phyloP scores from a whole-genome alignment of 2,329 filamentous ascomycete genomes.

The Aspergillus latus region DNA sequence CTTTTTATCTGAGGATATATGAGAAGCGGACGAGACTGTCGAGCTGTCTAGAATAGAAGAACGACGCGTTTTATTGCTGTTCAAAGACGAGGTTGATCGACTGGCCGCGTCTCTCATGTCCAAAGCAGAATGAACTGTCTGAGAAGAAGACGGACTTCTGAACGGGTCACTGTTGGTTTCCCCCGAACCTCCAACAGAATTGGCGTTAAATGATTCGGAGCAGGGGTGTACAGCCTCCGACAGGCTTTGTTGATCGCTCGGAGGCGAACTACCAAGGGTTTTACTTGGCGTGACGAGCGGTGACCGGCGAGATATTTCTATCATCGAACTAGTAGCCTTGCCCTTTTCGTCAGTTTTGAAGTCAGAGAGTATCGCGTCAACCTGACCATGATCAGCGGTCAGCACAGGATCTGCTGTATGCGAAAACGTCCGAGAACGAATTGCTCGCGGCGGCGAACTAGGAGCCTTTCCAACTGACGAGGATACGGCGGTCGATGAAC shows the following conservation, averaged over 20 bases:
- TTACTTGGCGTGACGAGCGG: conserved; percentile 55
- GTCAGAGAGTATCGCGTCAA: conserved; percentile 61
- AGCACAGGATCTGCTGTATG: conserved; percentile 64
- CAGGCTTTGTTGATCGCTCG: conserved; percentile 36
- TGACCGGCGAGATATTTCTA: conserved; percentile 64
- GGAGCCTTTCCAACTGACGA: conserved; percentile 36
- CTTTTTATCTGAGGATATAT: conserved; percentile 35
- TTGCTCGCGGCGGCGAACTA: conserved; percentile 53
- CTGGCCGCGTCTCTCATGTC: conserved; percentile 23
- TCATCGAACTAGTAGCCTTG: conserved; percentile 65
- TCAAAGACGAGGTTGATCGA: conserved; percentile 28
- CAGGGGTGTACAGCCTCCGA: conserved; percentile 39
- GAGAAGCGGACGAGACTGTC: conserved; percentile 27
- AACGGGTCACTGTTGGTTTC: conserved; percentile 23
- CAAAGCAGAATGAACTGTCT: conserved; percentile 25
- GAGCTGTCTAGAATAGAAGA: conserved; percentile 34
- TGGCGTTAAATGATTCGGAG: conserved; percentile 53
- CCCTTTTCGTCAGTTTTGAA: conserved; percentile 57
- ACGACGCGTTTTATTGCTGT: conserved; percentile 29
- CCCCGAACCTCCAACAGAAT: conserved; percentile 39
- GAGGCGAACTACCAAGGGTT: conserved; percentile 48
- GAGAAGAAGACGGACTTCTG: conserved; percentile 31
- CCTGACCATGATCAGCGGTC: conserved; percentile 65
- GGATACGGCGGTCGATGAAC: conserved; percentile 24
- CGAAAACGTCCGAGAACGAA: conserved; percentile 64